A percentile compares a stretch with the other conserved stretches of the same genome.
These are phyloP conservation scores for Xylaria grammica DNA, from an alignment of 495 filamentous ascomycete genomes.

Conservation along the genomic window DNA sequence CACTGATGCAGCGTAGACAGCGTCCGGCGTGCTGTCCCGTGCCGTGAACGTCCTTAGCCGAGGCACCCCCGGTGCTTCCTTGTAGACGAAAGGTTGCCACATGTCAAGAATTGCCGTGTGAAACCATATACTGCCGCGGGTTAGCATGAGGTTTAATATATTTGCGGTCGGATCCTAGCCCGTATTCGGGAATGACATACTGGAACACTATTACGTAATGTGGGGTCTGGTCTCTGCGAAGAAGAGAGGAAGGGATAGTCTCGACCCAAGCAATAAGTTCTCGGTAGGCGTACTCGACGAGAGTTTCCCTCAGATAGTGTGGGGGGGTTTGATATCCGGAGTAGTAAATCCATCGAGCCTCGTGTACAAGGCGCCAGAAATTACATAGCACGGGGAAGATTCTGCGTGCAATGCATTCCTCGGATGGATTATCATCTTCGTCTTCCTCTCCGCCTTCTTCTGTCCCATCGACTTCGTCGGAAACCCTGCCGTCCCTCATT, in stretches of 20 bases:
- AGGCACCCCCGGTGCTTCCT: neutral
- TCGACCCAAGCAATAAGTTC: constrained; percentile 32
- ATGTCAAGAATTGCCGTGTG: constrained; percentile 34
- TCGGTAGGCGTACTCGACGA: constrained; percentile 31
- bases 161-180: neutral
- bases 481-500: neutral
- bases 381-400: constrained; percentile 28
- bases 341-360: constrained; percentile 33
- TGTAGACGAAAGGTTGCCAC: constrained; percentile 30
- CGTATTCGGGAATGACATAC: constrained; percentile 19
- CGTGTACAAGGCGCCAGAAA: constrained; percentile 29
- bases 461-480: neutral
- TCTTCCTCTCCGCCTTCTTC: neutral
- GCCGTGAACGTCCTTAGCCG: constrained; percentile 29
- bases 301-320: constrained; percentile 8
- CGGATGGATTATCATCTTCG: neutral
- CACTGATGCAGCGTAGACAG: constrained; percentile 31
- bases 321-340: constrained; percentile 17
- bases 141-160: constrained; percentile 3
- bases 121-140: constrained; percentile 31
- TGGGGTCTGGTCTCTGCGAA: constrained; percentile 14
- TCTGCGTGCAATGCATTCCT: neutral
- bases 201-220: constrained; percentile 32
- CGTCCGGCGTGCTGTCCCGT: constrained; percentile 25
- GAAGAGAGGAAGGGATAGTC: constrained; percentile 21